A percentile compares a stretch with the other conserved stretches of the same genome.
Evolutionary conservation across 192 early-diverging fungal species (phyloP).

Genomic region (Backusella mclennaniae): DNA sequence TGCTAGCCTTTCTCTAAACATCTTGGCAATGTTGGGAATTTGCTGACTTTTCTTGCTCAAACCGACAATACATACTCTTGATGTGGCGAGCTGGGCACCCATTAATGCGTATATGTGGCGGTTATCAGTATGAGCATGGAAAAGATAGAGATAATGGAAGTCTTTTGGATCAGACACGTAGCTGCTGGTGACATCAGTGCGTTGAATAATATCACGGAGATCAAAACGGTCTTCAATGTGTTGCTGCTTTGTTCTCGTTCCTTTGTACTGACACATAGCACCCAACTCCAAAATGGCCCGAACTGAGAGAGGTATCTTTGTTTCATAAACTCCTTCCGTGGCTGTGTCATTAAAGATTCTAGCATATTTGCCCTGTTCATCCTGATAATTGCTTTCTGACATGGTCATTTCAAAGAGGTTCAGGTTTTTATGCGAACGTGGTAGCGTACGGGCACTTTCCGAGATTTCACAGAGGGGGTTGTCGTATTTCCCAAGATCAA

Average conservation of each 20-base stretch:
- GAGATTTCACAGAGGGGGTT: constrained; percentile 44
- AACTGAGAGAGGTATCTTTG: constrained; percentile 75
- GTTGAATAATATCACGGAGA: constrained; percentile 38
- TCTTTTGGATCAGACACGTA: constrained; percentile 37
- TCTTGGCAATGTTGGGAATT: constrained; percentile 67
- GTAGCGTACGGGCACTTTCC: constrained; percentile 63
- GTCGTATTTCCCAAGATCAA: constrained; percentile 7
- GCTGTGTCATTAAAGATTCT: constrained; percentile 83
- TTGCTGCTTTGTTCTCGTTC: constrained; percentile 13
- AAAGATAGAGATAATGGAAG: constrained; percentile 72
- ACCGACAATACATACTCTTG: constrained; percentile 79
- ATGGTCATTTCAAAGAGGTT: constrained; percentile 83
- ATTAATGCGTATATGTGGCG: constrained; percentile 74
- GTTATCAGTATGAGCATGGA: constrained; percentile 61
- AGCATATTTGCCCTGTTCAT: constrained; percentile 70
- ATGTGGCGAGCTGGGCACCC: constrained; percentile 50
- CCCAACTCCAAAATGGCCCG: constrained; percentile 83
- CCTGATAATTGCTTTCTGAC: constrained; percentile 75
- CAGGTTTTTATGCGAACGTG: constrained; percentile 66
- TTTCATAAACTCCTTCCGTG: constrained; percentile 95
- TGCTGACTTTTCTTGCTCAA: constrained; percentile 54
- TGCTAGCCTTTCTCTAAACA: constrained; percentile 44
- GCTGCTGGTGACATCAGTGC: neutral
- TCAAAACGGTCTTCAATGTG: constrained; percentile 47
- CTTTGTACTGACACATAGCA: constrained; percentile 49